Conservation (phyloP, 2,329 filamentous ascomycete genomes). For the Fusarium sp. region DNA sequence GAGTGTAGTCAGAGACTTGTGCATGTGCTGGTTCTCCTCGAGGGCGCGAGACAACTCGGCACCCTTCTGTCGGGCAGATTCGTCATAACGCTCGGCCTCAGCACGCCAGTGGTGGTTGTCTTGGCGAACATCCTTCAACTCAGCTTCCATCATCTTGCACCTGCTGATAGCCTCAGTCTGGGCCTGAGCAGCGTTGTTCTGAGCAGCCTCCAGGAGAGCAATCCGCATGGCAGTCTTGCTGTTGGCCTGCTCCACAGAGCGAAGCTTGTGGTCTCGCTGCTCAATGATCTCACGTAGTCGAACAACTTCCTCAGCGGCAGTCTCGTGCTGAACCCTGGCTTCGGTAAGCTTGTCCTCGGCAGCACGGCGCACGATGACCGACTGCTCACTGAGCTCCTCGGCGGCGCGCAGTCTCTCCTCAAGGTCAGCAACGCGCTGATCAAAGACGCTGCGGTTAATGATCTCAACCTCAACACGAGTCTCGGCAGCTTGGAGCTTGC, state of each 20-base stretch:
- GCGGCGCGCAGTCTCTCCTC: slow-evolving; percentile 72
- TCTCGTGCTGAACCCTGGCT: slow-evolving; percentile 71
- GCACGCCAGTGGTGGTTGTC: slow-evolving; percentile 67
- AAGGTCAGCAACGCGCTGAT: slow-evolving; percentile 70
- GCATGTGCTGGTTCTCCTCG: slow-evolving; percentile 75
- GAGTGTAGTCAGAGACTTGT: slow-evolving; percentile 75
- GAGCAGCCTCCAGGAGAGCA: slow-evolving; percentile 72
- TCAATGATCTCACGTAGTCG: slow-evolving; percentile 71
- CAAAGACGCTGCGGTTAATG: slow-evolving; percentile 65
- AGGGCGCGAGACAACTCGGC: slow-evolving; percentile 58
- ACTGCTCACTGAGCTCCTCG: slow-evolving; percentile 69
- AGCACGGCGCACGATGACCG: slow-evolving; percentile 67
- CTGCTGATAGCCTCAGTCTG: slow-evolving; percentile 64
- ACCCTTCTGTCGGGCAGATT: slow-evolving; percentile 58
- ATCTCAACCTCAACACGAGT: slow-evolving; percentile 67
- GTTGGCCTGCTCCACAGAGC: slow-evolving; percentile 62
- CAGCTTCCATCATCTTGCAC: slow-evolving; percentile 60
- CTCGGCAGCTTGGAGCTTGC: slow-evolving; percentile 64
- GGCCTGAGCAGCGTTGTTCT: slow-evolving; percentile 62
- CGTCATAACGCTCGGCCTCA: slow-evolving; percentile 66
- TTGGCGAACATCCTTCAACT: slow-evolving; percentile 63
- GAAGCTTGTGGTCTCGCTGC: slow-evolving; percentile 73
- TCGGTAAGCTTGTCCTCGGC: slow-evolving; percentile 77
- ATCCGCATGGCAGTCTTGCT: slow-evolving; percentile 67
- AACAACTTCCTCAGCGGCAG: slow-evolving; percentile 75